A percentile compares a stretch with the other conserved stretches of the same genome.
These are phyloP conservation scores for Tanozyma kutaoensis DNA, from an alignment of 805 yeast genomes.

Conservation along the genomic window DNA sequence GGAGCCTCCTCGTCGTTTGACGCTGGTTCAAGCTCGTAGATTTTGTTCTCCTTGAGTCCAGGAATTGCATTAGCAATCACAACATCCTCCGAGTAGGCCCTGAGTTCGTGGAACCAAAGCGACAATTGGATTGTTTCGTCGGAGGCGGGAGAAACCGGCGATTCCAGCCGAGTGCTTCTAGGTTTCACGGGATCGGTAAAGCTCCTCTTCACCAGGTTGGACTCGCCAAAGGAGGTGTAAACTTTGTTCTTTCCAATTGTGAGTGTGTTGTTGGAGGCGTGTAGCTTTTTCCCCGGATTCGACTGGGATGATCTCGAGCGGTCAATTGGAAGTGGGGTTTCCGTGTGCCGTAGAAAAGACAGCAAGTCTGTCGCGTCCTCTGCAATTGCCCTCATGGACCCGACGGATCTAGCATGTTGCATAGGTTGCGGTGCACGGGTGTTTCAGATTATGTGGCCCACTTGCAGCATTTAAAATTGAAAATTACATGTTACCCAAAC, in stretches of 20 bases:
- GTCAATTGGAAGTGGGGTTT: too few relatives aligned
- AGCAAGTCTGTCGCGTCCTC: too few relatives aligned
- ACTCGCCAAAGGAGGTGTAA: constrained; percentile 1
- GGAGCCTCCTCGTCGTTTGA: too few relatives aligned
- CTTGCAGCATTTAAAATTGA: neutral
- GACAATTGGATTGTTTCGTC: constrained; percentile 20
- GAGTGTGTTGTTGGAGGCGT: constrained; percentile 6
- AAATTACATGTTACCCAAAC: constrained; percentile 2
- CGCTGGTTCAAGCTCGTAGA: constrained; percentile 54
- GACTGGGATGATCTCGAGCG: too few relatives aligned
- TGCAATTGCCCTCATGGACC: too few relatives aligned
- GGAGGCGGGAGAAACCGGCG: neutral
- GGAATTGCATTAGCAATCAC: constrained; percentile 48
- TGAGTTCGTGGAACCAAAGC: constrained; percentile 57
- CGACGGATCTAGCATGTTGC: too few relatives aligned
- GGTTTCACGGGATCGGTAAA: constrained; percentile 2
- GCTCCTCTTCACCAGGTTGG: neutral
- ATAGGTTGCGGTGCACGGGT: too few relatives aligned
- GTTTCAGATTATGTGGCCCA: too few relatives aligned
- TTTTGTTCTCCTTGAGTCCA: constrained; percentile 58
- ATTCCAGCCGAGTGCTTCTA: neutral
- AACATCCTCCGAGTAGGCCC: constrained; percentile 45
- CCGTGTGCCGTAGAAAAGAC: too few relatives aligned
- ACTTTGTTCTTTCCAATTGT: constrained; percentile 5
- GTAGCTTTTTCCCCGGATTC: too few relatives aligned